A percentile compares a stretch with the other conserved stretches of the same genome.
These are phyloP conservation scores for Didymella exigua DNA, from an alignment of 2,329 filamentous ascomycete genomes.

Conservation along the genomic window DNA sequence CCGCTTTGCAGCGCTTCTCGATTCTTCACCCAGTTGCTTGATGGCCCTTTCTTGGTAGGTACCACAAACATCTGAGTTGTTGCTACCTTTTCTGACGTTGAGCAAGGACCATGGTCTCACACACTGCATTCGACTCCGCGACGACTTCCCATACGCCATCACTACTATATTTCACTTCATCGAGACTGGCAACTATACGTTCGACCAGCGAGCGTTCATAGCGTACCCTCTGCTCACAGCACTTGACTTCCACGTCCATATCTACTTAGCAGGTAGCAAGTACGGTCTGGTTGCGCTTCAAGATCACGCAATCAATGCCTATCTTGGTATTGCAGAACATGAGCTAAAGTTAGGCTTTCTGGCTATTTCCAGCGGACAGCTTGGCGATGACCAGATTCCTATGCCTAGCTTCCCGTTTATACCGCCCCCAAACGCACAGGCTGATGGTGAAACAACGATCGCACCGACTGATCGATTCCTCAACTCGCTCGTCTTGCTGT, in stretches of 20 bases:
- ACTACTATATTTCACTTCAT: constrained; percentile 29
- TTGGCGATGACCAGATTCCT: background rate
- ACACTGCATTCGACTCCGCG: constrained; percentile 24
- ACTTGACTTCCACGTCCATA: constrained; percentile 34
- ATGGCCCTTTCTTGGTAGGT: constrained; percentile 18
- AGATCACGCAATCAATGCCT: constrained; percentile 18
- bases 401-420: background rate
- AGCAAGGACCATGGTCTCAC: background rate
- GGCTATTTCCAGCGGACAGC: background rate
- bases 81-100: background rate
- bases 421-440: background rate
- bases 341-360: constrained; percentile 14
- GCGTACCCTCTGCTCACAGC: constrained; percentile 24
- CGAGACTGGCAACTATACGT: constrained; percentile 24
- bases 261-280: constrained; percentile 30
- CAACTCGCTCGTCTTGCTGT: constrained; percentile 30
- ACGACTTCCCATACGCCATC: constrained; percentile 30
- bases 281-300: constrained; percentile 25
- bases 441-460: background rate
- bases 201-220: constrained; percentile 15
- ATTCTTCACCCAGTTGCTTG: constrained; percentile 22
- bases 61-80: too few species aligned
- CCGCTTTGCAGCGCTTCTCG: constrained; percentile 22
- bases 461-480: constrained; percentile 22
- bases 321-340: constrained; percentile 16